Percentiles rank a stretch among this genome's conserved stretches.
phyloP scores from a whole-genome alignment of 306 rosid genomes.

The Pterocarpus santalinus region DNA sequence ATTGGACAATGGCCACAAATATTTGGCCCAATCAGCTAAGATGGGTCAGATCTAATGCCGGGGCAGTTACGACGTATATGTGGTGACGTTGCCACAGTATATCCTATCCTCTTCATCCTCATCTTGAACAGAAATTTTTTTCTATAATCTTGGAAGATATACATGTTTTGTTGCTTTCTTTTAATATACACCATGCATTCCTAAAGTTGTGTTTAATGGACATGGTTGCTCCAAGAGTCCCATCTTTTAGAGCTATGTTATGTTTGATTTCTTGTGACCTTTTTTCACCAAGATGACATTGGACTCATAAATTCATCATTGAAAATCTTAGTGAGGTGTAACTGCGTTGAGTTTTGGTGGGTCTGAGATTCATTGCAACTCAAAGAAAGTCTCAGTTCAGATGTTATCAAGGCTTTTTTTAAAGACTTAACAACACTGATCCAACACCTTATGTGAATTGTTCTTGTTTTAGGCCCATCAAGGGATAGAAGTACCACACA shows the following conservation, averaged over 20 bases:
- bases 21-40: slow-evolving; percentile 40
- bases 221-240: slow-evolving; percentile 66
- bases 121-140: slow-evolving; percentile 44
- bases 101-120: slow-evolving; percentile 45
- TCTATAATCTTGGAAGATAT: slow-evolving; percentile 55
- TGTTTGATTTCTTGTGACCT: slow-evolving; percentile 21
- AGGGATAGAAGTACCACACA: slow-evolving; percentile 21
- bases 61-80: slow-evolving; percentile 6
- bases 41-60: slow-evolving; percentile 41
- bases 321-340: slow-evolving; percentile 32
- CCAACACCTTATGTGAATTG: slow-evolving; percentile 41
- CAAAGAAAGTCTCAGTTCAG: slow-evolving; percentile 40
- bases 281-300: not conserved
- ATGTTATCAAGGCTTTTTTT: slow-evolving; percentile 50
- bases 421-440: slow-evolving; percentile 8
- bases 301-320: slow-evolving; percentile 45
- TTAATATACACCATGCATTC: slow-evolving; percentile 66
- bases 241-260: slow-evolving; percentile 48
- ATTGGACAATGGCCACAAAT: slow-evolving; percentile 48
- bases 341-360: slow-evolving; percentile 28
- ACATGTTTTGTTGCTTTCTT: slow-evolving; percentile 74
- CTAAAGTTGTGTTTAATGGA: slow-evolving; percentile 72
- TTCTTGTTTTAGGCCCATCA: slow-evolving; percentile 48
- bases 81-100: slow-evolving; percentile 33
- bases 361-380: slow-evolving; percentile 40